phyloP scores from a whole-genome alignment of 805 yeast genomes.

The Debaryomyces maramus region DNA sequence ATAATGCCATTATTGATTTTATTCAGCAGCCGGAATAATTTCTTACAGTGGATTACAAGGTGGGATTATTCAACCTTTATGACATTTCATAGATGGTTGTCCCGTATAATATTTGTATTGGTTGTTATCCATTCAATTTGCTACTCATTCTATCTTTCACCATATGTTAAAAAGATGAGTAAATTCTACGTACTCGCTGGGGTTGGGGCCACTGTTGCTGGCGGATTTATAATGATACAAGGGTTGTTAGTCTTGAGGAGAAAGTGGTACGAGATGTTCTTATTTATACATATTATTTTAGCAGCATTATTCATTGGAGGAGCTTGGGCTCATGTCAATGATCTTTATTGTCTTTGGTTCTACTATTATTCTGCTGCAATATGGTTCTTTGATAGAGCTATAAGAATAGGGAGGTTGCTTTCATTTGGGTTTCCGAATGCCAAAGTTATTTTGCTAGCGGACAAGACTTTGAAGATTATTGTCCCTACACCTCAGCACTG shows the following conservation, averaged over 20 bases:
- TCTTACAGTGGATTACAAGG: constrained; percentile 38
- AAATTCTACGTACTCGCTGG: constrained; percentile 28
- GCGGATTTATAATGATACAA: constrained; percentile 44
- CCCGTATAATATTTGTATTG: constrained; percentile 20
- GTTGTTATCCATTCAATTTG: constrained; percentile 29
- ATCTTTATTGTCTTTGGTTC: constrained; percentile 36
- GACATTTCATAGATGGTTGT: constrained; percentile 30
- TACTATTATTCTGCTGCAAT: constrained; percentile 55
- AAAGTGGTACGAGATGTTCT: constrained; percentile 52
- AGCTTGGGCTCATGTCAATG: constrained; percentile 50
- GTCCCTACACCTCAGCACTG: constrained; percentile 55
- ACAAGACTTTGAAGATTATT: constrained; percentile 49
- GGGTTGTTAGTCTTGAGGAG: constrained; percentile 47
- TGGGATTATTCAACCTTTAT: constrained; percentile 36
- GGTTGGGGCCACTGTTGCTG: constrained; percentile 29
- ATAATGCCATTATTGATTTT: constrained; percentile 33
- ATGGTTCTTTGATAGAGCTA: constrained; percentile 69
- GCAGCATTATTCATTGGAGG: constrained; percentile 51
- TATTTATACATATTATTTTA: constrained; percentile 55
- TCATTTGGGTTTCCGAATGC: constrained; percentile 63
- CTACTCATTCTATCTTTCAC: constrained; percentile 13
- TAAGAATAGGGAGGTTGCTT: constrained; percentile 54
- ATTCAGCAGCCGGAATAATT: constrained; percentile 38
- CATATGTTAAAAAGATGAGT: constrained; percentile 2
- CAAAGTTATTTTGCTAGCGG: constrained; percentile 38